phyloP scores from a whole-genome alignment of 768 basidiomycete genomes.

The Trametes cinnabarina region DNA sequence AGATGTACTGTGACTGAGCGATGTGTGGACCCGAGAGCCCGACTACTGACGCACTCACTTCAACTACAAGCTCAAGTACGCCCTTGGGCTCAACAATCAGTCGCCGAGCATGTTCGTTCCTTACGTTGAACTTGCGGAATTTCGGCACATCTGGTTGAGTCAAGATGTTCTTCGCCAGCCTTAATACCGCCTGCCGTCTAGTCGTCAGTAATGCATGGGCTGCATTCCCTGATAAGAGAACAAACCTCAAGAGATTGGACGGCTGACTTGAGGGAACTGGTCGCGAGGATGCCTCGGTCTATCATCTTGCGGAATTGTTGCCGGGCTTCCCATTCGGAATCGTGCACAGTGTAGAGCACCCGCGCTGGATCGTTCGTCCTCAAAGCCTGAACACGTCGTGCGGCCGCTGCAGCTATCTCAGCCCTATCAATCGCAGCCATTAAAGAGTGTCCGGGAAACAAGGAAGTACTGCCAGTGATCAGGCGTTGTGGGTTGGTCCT shows the following conservation, averaged over 20 bases:
- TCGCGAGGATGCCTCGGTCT: background rate
- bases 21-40: background rate
- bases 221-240: background rate
- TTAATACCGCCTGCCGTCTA: constrained; percentile 51
- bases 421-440: background rate
- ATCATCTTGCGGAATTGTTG: constrained; percentile 8
- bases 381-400: background rate
- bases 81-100: constrained; percentile 66
- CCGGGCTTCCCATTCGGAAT: constrained; percentile 4
- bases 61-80: constrained; percentile 70
- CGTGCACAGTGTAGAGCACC: constrained; percentile 3
- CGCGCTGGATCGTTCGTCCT: background rate
- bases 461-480: no score
- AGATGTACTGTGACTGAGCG: no score
- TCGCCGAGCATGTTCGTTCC: constrained; percentile 61
- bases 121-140: constrained; percentile 67
- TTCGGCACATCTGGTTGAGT: constrained; percentile 66
- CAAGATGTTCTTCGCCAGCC: constrained; percentile 65
- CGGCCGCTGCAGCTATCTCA: background rate
- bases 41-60: constrained; percentile 41
- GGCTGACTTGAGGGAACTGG: background rate
- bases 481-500: no score
- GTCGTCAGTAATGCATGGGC: no score
- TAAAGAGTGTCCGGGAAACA: no score
- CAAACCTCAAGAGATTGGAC: constrained; percentile 4